Evolutionary conservation across 176 grass and related monocot genomes (phyloP).

Genomic region (Oryza coarctata): DNA sequence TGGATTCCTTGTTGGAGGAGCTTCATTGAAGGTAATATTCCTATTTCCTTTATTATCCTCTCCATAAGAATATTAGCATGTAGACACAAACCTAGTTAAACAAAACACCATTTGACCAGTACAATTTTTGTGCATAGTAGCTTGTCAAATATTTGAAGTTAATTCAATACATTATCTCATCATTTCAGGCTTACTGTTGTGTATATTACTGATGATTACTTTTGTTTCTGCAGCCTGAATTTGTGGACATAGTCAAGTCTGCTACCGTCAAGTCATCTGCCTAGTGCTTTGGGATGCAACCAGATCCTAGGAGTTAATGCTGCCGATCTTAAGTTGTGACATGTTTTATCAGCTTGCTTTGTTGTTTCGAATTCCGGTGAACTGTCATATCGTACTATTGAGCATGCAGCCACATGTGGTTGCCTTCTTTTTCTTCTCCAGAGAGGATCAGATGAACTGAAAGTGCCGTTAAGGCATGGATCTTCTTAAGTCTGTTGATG

Average conservation of each 20-base stretch:
- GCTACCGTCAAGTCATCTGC: conserved; percentile 61
- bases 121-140: neutral
- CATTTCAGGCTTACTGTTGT: neutral
- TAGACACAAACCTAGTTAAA: neutral
- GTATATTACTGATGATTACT: conserved; percentile 18
- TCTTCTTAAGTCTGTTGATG: neutral
- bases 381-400: neutral
- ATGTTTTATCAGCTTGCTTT: conserved; percentile 19
- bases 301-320: neutral
- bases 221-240: conserved; percentile 61
- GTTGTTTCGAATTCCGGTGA: neutral
- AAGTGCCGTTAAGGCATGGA: neutral
- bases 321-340: neutral
- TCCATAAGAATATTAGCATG: neutral
- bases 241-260: conserved; percentile 81
- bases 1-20: conserved; percentile 81
- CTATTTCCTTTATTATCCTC: neutral
- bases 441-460: neutral
- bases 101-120: no score
- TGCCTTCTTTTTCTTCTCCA: neutral
- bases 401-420: neutral
- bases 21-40: conserved; percentile 71
- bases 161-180: neutral
- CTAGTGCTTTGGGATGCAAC: conserved; percentile 27
- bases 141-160: neutral